Evolutionary conservation across 257 asterid species (phyloP).

Genomic region (Solanum gracilifrons): DNA sequence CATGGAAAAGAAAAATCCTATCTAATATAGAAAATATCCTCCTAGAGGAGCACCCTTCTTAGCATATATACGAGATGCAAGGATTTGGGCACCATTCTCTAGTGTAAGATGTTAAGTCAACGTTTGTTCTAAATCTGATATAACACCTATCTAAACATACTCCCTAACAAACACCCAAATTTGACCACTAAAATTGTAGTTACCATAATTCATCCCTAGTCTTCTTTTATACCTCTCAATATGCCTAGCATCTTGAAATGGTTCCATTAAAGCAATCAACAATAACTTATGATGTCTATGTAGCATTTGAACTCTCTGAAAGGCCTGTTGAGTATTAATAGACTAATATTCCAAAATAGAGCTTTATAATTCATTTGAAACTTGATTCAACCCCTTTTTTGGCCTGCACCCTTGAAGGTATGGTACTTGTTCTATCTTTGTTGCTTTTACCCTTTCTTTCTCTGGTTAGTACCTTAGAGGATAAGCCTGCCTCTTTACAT

Average conservation of each 20-base stretch:
- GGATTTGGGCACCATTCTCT: not conserved
- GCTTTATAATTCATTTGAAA: not conserved
- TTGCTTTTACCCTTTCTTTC: too few species aligned
- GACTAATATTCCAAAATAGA: not conserved
- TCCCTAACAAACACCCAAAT: not conserved
- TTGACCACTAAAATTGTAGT: not conserved
- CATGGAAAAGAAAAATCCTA: not conserved
- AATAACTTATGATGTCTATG: not conserved
- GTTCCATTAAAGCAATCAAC: not conserved
- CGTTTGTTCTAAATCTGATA: too few species aligned
- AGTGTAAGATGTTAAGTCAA: not conserved
- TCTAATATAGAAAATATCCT: not conserved
- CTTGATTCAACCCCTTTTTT: not conserved
- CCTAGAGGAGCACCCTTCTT: not conserved
- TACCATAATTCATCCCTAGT: not conserved
- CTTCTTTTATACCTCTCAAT: not conserved
- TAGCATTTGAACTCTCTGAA: not conserved
- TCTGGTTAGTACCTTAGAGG: too few species aligned
- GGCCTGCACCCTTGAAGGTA: too few species aligned
- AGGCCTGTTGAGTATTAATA: not conserved
- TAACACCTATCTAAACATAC: not conserved
- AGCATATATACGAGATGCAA: not conserved
- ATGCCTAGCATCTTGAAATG: not conserved
- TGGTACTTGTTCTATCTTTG: too few species aligned
- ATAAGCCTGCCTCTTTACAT: too few species aligned